Base-by-base conservation (phyloP, 805 yeast genomes). In the Candida sanyiensis region DNA sequence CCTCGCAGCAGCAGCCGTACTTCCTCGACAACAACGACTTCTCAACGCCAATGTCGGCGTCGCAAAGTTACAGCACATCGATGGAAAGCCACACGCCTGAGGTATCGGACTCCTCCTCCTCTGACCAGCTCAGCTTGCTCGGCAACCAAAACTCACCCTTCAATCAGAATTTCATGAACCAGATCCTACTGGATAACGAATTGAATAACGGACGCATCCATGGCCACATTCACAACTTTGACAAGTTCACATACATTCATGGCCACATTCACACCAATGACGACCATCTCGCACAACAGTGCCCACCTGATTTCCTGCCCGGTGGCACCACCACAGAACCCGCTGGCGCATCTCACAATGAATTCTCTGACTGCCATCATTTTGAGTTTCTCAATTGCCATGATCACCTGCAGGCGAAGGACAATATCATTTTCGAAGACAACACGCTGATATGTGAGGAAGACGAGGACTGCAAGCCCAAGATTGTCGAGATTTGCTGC, bases 161-260 rank as follows among this genome's bases (percentile, higher is more conserved):
- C 12, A 13, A 15, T 8, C 34, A 31, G 26, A 21, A n/a, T 17
- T 23, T 27, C 20, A 8, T 39, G 19, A 26, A 39, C n/a, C 42
- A 39, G 11, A 11, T 39, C 3, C 20, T 39, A 7, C 8, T 39
- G 25, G 42, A 28, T 2, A 25, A 24, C 15, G 47, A 38, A 5
- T 10, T 33, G 5, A 39, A 23, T 5, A 75, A 72, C 42, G 82
- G 82, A 16, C 64, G 72, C n/a, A 77, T 77, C 13, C 84, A 77
- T 57, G 84, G 84, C 3, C 84, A 77, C 49, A 75, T 77, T 16
- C 83, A 77, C 57, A 75, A 73, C 49, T 79, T 74, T 52, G 66
- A 69, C 41, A 76, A 74, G 49, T 71, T 77, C 50, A 75, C 81
- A 6, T 77, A 76, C 48, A 75, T 77, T 25, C 83, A 77, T 51